Evolutionary conservation across 306 rosid species (phyloP).

Genomic region (Ammopiptanthus mongolicus): DNA sequence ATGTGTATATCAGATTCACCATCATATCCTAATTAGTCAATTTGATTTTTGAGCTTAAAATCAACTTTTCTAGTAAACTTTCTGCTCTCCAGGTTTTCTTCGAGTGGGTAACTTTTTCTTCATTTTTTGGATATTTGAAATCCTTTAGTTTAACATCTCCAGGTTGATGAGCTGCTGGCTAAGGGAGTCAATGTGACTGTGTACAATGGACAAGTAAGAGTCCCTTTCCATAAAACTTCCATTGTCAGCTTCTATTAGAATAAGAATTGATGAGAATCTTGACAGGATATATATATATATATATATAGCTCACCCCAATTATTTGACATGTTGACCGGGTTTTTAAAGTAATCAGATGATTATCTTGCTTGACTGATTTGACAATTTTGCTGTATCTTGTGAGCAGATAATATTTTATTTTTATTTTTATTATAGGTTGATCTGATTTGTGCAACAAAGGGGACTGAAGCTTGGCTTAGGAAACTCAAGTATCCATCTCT

Average conservation of each 20-base stretch:
- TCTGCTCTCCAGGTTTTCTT: neutral
- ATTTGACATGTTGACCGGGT: neutral
- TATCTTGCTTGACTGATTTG: constrained; percentile 11
- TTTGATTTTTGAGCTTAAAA: neutral
- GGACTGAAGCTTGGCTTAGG: constrained; percentile 78
- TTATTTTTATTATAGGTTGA: constrained; percentile 68
- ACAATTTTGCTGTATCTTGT: neutral
- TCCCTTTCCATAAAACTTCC: neutral
- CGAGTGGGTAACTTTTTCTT: neutral
- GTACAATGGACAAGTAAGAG: constrained; percentile 82
- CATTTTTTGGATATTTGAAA: neutral
- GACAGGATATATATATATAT: neutral
- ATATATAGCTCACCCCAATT: neutral
- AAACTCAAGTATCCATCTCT: constrained; percentile 60
- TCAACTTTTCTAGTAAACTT: neutral
- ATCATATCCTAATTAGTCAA: neutral
- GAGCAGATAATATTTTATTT: too few species aligned
- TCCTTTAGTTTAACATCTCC: neutral
- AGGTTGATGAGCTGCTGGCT: constrained; percentile 82
- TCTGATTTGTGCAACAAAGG: constrained; percentile 85
- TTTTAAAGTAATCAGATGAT: neutral
- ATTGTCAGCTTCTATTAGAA: neutral
- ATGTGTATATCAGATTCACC: neutral
- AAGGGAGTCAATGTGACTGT: constrained; percentile 82
- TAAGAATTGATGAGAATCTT: constrained; percentile 1